Percentiles rank a stretch among this genome's conserved stretches.
Conservation (phyloP, 2,329 filamentous ascomycete species). For the Coniochaeta prunicola region DNA sequence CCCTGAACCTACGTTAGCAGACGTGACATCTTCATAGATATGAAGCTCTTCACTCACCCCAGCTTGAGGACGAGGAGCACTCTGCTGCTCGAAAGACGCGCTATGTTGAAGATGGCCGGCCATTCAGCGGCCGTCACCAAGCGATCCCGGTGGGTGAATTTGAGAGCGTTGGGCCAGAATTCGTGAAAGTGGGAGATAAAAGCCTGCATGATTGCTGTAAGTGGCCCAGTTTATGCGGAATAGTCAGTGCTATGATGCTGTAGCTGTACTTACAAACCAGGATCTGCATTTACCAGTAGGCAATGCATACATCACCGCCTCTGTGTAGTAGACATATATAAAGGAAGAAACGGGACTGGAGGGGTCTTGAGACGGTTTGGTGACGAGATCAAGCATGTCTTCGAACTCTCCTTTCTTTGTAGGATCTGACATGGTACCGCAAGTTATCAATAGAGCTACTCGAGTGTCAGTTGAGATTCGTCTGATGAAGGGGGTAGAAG, state of each 20-base stretch:
- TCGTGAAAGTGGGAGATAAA: conserved; percentile 34
- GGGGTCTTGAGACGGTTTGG: conserved; percentile 18
- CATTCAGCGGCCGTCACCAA: conserved; percentile 14
- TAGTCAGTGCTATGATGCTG: background rate
- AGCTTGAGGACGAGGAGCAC: conserved; percentile 13
- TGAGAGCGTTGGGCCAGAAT: conserved; percentile 31
- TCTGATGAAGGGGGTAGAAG: background rate
- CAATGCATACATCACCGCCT: conserved; percentile 30
- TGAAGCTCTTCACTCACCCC: conserved; percentile 5
- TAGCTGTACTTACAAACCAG: conserved; percentile 33
- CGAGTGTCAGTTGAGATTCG: conserved; percentile 2
- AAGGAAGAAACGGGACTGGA: background rate
- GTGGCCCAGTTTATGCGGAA: background rate
- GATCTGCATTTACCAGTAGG: conserved; percentile 30
- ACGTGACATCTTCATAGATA: background rate
- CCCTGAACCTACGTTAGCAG: background rate
- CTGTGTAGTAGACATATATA: conserved; percentile 22
- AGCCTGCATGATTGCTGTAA: conserved; percentile 12
- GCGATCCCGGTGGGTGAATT: conserved; percentile 20
- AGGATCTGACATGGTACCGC: conserved; percentile 26
- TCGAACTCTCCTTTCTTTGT: conserved; percentile 19
- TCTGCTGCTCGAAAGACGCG: conserved; percentile 9
- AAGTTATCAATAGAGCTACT: conserved; percentile 30
- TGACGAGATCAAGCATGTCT: conserved; percentile 21
- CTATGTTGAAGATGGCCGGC: conserved; percentile 14